phyloP scores from a whole-genome alignment of 176 grass and related monocot species.

The Raddia distichophylla region DNA sequence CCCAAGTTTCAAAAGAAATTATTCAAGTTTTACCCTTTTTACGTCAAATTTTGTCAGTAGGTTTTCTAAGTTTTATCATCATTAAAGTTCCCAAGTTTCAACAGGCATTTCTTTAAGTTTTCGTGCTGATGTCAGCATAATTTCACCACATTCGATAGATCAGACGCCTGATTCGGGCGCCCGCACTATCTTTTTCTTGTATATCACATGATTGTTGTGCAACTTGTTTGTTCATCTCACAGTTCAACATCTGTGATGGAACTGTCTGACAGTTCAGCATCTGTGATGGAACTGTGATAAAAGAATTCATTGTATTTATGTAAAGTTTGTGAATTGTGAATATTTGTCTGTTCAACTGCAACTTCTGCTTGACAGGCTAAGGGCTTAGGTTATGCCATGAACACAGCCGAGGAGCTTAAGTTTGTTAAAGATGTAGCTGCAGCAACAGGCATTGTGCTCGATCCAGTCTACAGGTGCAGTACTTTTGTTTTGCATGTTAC shows the following conservation, averaged over 20 bases:
- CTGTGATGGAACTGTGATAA: background rate
- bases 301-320: background rate
- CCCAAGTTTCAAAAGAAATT: too few species aligned
- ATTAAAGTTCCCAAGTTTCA: too few species aligned
- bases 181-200: background rate
- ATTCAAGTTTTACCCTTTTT: too few species aligned
- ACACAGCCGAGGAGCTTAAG: constrained; percentile 88
- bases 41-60: too few species aligned
- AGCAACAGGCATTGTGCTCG: constrained; percentile 86
- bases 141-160: too few species aligned
- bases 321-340: background rate
- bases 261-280: background rate
- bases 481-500: background rate
- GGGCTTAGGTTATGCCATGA: constrained; percentile 96
- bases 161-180: too few species aligned
- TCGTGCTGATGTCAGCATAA: too few species aligned
- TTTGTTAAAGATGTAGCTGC: constrained; percentile 89
- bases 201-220: constrained; percentile 3
- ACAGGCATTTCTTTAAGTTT: too few species aligned
- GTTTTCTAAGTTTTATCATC: too few species aligned
- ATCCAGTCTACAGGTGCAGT: constrained; percentile 92
- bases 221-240: background rate
- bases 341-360: constrained; percentile 21
- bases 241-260: background rate
- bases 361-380: constrained; percentile 67